Base-by-base conservation (phyloP, 83 land plant genomes). In the Isoetes engelmannii region DNA sequence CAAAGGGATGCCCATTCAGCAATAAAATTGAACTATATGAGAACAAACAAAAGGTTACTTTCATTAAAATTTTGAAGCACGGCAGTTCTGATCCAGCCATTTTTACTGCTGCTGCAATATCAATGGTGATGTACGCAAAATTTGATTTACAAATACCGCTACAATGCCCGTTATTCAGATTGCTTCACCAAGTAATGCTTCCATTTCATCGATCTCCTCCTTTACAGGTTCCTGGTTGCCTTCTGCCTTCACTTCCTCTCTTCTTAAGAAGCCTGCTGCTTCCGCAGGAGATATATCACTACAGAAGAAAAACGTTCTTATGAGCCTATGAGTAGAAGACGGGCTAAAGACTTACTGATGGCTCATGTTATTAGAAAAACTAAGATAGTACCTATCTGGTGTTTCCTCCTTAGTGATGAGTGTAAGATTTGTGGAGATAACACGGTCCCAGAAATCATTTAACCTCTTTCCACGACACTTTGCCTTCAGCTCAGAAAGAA, bases 391-490 rank as follows among this genome's bases (percentile, higher is more conserved):
- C 98, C 98, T 93, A 77, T 93, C 98, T 48, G 68, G 78, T 48
- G 92, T 85, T 79, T 93, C 98, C 41, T 68, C 61, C 76, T 90
- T 89, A 74, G 75, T 79, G 46, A 93, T 90, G 45, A 87, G 67
- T 5, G 78, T 76, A 47, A 93, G 45, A 17, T 75, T 63, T 44
- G 80, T 76, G 15, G 84, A 70, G 7, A 75, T 61, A 19, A 93
- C 75, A 53, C 67, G 76, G 53, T 86, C 83, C 74, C 84, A 84
- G 69, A 90, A 89, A 55, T 78, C 77, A 15, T 61, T 71, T 13
- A 82, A 79, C 54, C 84, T 73, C 60, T 83, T 83, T n/a, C 79
- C 82, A 48, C 67, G 68, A 72, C 92, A 90, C 53, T 76, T 84
- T 18, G 42, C 79, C 48, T 71, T 62, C 10, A 87, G 69, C 28